Conservation (phyloP, 345 rosid genomes). For the Salix koriyanagi region DNA sequence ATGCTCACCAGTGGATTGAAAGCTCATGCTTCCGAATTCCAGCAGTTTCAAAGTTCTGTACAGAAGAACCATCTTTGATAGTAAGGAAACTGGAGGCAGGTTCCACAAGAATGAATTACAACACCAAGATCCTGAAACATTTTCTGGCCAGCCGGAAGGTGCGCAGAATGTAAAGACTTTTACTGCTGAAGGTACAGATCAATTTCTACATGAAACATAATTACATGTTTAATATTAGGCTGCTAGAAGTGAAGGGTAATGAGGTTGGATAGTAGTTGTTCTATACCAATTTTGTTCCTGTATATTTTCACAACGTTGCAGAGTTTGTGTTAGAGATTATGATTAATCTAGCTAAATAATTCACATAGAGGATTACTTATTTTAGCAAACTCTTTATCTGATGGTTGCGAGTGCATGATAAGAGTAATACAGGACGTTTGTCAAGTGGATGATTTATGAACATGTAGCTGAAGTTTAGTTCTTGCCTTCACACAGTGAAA, state of each 20-base stretch:
- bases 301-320: conserved; percentile 3
- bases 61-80: not conserved
- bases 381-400: not conserved
- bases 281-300: conserved; percentile 16
- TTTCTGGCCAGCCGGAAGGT: conserved; percentile 7
- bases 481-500: not conserved
- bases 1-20: conserved; percentile 18
- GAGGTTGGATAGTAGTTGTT: conserved; percentile 8
- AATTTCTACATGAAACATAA: conserved; percentile 4
- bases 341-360: not conserved
- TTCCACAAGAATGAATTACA: not conserved
- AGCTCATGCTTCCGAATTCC: conserved; percentile 13
- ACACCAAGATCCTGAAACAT: conserved; percentile 2
- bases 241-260: not conserved
- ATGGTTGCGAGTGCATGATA: not conserved
- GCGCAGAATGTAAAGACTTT: conserved; percentile 21
- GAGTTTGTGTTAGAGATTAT: not conserved
- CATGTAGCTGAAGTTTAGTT: not conserved
- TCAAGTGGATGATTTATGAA: not conserved
- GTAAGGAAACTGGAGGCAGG: conserved; percentile 10
- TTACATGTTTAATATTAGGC: conserved; percentile 8
- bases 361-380: not conserved
- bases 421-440: not conserved
- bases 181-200: conserved; percentile 11
- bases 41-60: conserved; percentile 5